Evolutionary conservation across 225 moss, liverwort and hornwort species (phyloP).

Genomic region (Physcomitrellopsis africana): DNA sequence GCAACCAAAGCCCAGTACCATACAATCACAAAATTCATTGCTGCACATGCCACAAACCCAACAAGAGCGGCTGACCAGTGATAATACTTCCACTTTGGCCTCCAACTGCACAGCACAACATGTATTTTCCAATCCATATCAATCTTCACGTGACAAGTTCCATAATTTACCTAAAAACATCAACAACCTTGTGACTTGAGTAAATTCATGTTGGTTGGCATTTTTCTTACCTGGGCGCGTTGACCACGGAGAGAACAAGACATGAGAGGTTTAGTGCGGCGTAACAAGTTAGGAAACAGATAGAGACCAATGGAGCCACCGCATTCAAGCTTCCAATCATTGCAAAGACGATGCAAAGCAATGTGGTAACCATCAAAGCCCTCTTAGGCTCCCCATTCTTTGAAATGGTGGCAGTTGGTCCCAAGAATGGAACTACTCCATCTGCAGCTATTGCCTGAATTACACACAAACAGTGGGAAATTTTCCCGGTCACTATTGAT

Average conservation of each 20-base stretch:
- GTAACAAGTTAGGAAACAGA: slow-evolving; percentile 97
- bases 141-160: no score
- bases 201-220: no score
- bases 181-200: no score
- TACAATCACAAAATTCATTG: slow-evolving; percentile 89
- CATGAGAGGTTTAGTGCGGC: slow-evolving; percentile 93
- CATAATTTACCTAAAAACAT: no score
- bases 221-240: slow-evolving; percentile 76
- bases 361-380: slow-evolving; percentile 76
- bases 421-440: slow-evolving; percentile 88
- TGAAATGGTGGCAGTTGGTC: slow-evolving; percentile 57
- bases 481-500: no score
- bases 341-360: slow-evolving; percentile 64
- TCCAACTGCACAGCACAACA: slow-evolving; percentile 66
- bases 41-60: slow-evolving; percentile 83
- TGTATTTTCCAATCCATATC: background rate
- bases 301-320: slow-evolving; percentile 95
- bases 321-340: slow-evolving; percentile 98
- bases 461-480: background rate
- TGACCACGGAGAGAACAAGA: slow-evolving; percentile 80
- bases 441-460: slow-evolving; percentile 91
- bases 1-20: slow-evolving; percentile 96
- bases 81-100: slow-evolving; percentile 95
- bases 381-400: slow-evolving; percentile 78
- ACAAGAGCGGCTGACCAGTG: slow-evolving; percentile 88